Evolutionary conservation across 2,329 filamentous ascomycete genomes (phyloP).

Genomic region (Trichoderma sp.): DNA sequence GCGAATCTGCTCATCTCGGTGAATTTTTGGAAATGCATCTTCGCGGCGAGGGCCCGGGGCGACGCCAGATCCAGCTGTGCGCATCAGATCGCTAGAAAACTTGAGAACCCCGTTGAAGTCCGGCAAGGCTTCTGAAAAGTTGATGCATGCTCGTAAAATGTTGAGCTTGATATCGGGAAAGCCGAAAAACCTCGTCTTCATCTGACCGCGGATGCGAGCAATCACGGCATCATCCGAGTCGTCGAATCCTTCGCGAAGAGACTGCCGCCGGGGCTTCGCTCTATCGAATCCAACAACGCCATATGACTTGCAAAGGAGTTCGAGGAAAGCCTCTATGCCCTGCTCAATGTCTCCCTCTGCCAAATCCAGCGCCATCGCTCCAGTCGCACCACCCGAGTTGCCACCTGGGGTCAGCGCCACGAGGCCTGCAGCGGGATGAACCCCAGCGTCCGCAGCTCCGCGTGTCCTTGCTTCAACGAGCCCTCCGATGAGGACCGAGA

Average conservation of each 20-base stretch:
- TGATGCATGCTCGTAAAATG: slow-evolving; percentile 83
- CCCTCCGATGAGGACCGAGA: slow-evolving; percentile 78
- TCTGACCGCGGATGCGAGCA: slow-evolving; percentile 59
- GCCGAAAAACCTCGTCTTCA: slow-evolving; percentile 66
- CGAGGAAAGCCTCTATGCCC: slow-evolving; percentile 63
- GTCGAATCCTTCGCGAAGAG: slow-evolving; percentile 28
- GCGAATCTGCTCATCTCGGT: slow-evolving; percentile 78
- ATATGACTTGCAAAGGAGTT: slow-evolving; percentile 60
- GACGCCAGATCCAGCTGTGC: slow-evolving; percentile 76
- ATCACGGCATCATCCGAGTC: slow-evolving; percentile 55
- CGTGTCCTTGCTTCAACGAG: slow-evolving; percentile 88
- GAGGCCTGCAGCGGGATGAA: slow-evolving; percentile 88
- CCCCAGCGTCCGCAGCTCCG: slow-evolving; percentile 91
- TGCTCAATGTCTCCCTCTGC: slow-evolving; percentile 64
- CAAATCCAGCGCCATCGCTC: slow-evolving; percentile 57
- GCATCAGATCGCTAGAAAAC: slow-evolving; percentile 80
- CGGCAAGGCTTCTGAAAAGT: slow-evolving; percentile 88
- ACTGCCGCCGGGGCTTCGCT: slow-evolving; percentile 28
- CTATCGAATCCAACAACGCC: slow-evolving; percentile 57
- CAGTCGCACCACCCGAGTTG: slow-evolving; percentile 45
- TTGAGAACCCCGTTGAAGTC: slow-evolving; percentile 88
- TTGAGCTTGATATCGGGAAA: slow-evolving; percentile 80
- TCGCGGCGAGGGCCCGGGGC: slow-evolving; percentile 69
- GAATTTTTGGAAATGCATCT: slow-evolving; percentile 67
- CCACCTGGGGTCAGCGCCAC: slow-evolving; percentile 62